Evolutionary conservation across 1,284 basidiomycete species (phyloP).

Genomic region (Rhodotorula sp.): DNA sequence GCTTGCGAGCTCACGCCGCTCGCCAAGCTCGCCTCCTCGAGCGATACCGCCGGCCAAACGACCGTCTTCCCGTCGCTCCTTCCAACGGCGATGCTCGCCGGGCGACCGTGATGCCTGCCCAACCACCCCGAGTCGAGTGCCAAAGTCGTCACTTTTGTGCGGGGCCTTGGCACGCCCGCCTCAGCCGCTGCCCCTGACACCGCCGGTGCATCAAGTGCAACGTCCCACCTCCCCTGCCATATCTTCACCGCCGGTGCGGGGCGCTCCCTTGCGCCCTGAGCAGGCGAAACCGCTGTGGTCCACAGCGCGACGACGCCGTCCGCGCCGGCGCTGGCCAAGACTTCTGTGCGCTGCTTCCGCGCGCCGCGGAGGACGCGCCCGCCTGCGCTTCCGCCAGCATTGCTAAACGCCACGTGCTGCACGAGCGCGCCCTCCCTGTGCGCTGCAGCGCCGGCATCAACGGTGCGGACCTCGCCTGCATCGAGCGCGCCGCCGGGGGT

Average conservation of each 20-base stretch:
- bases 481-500: conserved; percentile 17
- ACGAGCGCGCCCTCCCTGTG: conserved; percentile 25
- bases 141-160: conserved; percentile 6
- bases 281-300: conserved; percentile 8
- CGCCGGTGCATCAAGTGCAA: background rate
- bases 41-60: conserved; percentile 29
- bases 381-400: conserved; percentile 1
- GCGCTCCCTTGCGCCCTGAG: conserved; percentile 7
- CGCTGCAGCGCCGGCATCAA: background rate
- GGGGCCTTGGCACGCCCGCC: background rate
- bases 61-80: conserved; percentile 31
- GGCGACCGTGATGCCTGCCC: conserved; percentile 18
- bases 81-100: conserved; percentile 33
- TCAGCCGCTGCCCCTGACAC: background rate
- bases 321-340: conserved; percentile 27
- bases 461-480: conserved; percentile 11
- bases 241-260: conserved; percentile 18
- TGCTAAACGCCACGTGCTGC: conserved; percentile 14
- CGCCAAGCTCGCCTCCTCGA: conserved; percentile 9
- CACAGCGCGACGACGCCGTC: conserved; percentile 40
- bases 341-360: conserved; percentile 15
- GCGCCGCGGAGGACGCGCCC: background rate
- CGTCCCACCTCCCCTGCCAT: conserved; percentile 25
- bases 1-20: background rate
- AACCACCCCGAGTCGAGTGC: conserved; percentile 36